Evolutionary conservation across 2,329 filamentous ascomycete species (phyloP), one percentile per base, ranked within the genome.

Genomic region (Nemania sp.): DNA sequence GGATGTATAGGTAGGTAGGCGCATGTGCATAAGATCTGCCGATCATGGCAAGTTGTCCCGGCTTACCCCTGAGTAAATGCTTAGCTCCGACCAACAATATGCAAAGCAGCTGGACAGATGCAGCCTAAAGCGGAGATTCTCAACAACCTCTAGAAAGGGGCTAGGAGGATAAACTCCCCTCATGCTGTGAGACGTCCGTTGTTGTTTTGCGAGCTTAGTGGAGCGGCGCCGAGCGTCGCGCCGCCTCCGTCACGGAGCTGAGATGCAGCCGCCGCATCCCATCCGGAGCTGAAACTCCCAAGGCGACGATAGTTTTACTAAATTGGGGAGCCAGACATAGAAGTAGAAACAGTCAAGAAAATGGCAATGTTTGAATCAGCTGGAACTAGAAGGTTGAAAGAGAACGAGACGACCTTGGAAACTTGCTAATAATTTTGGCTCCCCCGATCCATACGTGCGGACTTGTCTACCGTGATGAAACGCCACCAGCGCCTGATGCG

Each of bases 11-110:
- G 41, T 20, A n/a, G n/a, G n/a, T n/a, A n/a, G n/a, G n/a, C n/a
- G n/a, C n/a, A n/a, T n/a, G n/a, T n/a, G n/a, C n/a, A n/a, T n/a
- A 26, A 52, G 54, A 56, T 56, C 54, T 34, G 49, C 20, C 49
- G 54, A 56, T 56, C 54, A 49, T 40, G 36, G 49, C 30, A 7
- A 19, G 24, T 14, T 24, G 14, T 30, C 12, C 22, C n/a, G 20
- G 5, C 3, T 22, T 45, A 41, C 53, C 53, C 53, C 49, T 52
- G 43, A 34, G 17, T 11, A 44, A 22, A 39, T 39, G 31, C 31
- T 8, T 14, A 17, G 22, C 23, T 17, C 23, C 19, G 44, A 46
- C 44, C 20, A 15, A 31, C 26, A 30, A 5, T 40, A 41, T 39
- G 42, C 30, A 44, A 42, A 31, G 30, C 53, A 56, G 37, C 17